Conservation (phyloP, 2,329 filamentous ascomycete genomes). For the Hypoxylon sp. region DNA sequence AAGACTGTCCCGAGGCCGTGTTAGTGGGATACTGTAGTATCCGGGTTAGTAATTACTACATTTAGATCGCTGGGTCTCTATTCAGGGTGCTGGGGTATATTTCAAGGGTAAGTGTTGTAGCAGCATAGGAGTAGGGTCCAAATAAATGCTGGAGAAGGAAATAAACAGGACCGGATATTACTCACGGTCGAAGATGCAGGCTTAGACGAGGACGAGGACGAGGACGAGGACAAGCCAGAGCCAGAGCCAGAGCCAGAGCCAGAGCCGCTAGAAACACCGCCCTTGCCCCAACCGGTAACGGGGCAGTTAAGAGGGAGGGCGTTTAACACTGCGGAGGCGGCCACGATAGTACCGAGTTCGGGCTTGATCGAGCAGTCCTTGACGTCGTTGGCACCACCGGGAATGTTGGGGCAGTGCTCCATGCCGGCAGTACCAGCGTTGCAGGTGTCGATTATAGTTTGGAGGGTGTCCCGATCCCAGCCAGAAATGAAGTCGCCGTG, state of each 20-base stretch:
- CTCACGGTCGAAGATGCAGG: slow-evolving; percentile 33
- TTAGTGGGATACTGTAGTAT: slow-evolving; percentile 30
- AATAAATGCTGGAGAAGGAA: slow-evolving; percentile 15
- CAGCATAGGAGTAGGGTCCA: slow-evolving; percentile 16
- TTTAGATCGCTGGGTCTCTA: slow-evolving; percentile 1
- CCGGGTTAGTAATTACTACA: slow-evolving; percentile 25
- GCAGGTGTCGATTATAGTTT: slow-evolving; percentile 77
- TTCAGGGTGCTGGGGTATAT: neutral
- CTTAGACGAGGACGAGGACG: slow-evolving; percentile 27
- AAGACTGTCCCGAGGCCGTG: slow-evolving; percentile 22
- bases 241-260: slow-evolving; percentile 8
- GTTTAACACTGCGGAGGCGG: slow-evolving; percentile 57
- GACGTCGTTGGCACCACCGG: slow-evolving; percentile 65
- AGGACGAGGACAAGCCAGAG: slow-evolving; percentile 26
- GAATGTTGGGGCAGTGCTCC: slow-evolving; percentile 73
- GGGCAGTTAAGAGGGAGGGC: slow-evolving; percentile 70
- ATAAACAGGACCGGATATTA: slow-evolving; percentile 24
- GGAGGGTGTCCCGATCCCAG: slow-evolving; percentile 76
- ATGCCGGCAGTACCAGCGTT: slow-evolving; percentile 71
- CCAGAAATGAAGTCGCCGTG: slow-evolving; percentile 82
- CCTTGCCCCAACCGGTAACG: slow-evolving; percentile 66
- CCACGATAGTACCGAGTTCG: slow-evolving; percentile 62
- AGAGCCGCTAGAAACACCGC: slow-evolving; percentile 45
- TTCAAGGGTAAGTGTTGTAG: slow-evolving; percentile 7
- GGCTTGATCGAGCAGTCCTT: slow-evolving; percentile 66